Conservation (phyloP, 306 rosid genomes). For the Gillenia trifoliata region DNA sequence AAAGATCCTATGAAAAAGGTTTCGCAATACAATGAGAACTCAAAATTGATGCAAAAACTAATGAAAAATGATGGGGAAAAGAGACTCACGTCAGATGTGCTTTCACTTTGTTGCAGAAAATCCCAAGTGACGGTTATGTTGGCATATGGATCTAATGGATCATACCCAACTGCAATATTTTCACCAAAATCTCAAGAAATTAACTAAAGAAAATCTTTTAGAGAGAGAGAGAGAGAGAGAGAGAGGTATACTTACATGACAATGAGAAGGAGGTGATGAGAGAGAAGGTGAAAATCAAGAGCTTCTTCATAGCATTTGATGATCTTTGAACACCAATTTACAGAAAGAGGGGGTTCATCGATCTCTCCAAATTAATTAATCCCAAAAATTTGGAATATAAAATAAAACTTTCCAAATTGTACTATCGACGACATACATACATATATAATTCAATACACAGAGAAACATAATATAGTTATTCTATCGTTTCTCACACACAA, state of each 20-base stretch:
- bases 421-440: too few relatives aligned
- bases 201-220: background rate
- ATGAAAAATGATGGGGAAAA: background rate
- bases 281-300: conserved; percentile 23
- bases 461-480: too few relatives aligned
- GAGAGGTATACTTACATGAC: conserved; percentile 40
- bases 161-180: conserved; percentile 60
- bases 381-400: too few relatives aligned
- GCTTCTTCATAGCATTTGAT: too few relatives aligned
- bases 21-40: too few relatives aligned
- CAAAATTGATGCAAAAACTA: background rate
- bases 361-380: background rate
- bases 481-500: too few relatives aligned
- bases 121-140: conserved; percentile 70
- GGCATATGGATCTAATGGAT: conserved; percentile 64
- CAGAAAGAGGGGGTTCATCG: conserved; percentile 13
- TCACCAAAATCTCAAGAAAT: background rate
- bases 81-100: conserved; percentile 39
- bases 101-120: conserved; percentile 40
- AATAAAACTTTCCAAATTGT: too few relatives aligned
- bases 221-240: background rate
- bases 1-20: too few relatives aligned
- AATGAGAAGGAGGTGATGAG: conserved; percentile 28
- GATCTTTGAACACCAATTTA: too few relatives aligned
- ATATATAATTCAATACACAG: too few relatives aligned